Conservation (phyloP, 2,329 filamentous ascomycete species). For the Microcera coccophila region DNA sequence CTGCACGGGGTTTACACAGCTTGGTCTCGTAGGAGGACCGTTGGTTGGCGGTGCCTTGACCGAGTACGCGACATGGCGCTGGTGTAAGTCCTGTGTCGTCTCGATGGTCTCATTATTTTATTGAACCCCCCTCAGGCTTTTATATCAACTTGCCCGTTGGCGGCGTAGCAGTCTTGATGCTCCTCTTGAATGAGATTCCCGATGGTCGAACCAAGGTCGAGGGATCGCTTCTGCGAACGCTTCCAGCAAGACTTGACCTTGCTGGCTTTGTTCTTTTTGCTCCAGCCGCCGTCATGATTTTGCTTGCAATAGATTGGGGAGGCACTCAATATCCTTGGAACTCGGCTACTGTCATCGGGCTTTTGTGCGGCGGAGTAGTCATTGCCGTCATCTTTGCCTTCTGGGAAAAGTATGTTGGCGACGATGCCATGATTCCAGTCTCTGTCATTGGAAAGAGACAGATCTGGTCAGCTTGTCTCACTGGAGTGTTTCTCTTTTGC, state of each 20-base stretch:
- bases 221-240: conserved; percentile 22
- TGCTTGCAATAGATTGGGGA: conserved; percentile 45
- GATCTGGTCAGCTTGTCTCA: conserved; percentile 37
- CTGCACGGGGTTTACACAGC: conserved; percentile 6
- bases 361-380: conserved; percentile 36
- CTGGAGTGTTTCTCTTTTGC: conserved; percentile 39
- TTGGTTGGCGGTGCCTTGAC: conserved; percentile 29
- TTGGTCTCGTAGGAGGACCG: conserved; percentile 29
- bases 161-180: conserved; percentile 30
- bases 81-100: conserved; percentile 20
- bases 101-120: neutral
- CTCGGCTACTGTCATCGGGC: conserved; percentile 36
- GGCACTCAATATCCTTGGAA: conserved; percentile 32
- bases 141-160: conserved; percentile 47
- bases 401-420: conserved; percentile 40
- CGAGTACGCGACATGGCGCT: conserved; percentile 29
- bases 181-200: conserved; percentile 35
- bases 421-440: conserved; percentile 45
- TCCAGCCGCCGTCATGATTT: conserved; percentile 38
- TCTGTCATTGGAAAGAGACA: conserved; percentile 38
- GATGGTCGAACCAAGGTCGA: conserved; percentile 33
- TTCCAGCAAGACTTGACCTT: conserved; percentile 35
- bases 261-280: conserved; percentile 42
- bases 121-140: conserved; percentile 30
- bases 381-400: conserved; percentile 33